Conservation (phyloP, 306 rosid genomes). For the Trifolium subterraneum region DNA sequence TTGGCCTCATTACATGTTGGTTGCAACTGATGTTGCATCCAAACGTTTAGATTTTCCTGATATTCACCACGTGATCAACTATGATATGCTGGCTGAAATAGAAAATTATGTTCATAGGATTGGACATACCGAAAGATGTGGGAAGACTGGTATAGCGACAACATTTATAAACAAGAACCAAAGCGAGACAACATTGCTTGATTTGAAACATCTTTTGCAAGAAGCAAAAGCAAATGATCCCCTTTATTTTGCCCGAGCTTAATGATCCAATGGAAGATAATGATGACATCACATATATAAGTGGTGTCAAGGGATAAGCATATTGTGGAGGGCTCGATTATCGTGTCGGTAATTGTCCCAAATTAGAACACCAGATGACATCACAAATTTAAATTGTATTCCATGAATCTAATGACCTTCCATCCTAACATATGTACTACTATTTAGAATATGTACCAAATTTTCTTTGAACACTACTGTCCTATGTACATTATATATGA, state of each 20-base stretch:
- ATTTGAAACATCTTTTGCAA: constrained; percentile 90
- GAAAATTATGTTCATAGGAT: constrained; percentile 97
- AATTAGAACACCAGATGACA: constrained; percentile 88
- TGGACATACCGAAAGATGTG: constrained; percentile 93
- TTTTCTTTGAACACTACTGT: background rate
- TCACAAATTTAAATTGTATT: background rate
- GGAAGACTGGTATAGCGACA: constrained; percentile 92
- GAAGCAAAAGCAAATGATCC: constrained; percentile 98
- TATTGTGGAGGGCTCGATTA: constrained; percentile 98
- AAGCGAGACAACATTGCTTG: constrained; percentile 91
- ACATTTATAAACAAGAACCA: constrained; percentile 94
- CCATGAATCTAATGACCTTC: constrained; percentile 18
- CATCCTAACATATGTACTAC: background rate
- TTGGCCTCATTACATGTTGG: no score
- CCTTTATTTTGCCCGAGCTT: constrained; percentile 86
- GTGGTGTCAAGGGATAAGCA: constrained; percentile 91
- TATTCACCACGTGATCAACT: constrained; percentile 91
- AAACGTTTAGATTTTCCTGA: constrained; percentile 97
- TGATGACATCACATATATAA: constrained; percentile 66
- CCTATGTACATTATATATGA: constrained; percentile 21
- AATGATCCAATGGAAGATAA: constrained; percentile 90
- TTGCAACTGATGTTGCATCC: constrained; percentile 95
- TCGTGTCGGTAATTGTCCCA: constrained; percentile 84
- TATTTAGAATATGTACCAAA: background rate
- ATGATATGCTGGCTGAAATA: constrained; percentile 95